Evolutionary conservation across 192 early-diverging fungal genomes (phyloP), one percentile per base, ranked within the genome.

Genomic region (Mortierella antarctica): DNA sequence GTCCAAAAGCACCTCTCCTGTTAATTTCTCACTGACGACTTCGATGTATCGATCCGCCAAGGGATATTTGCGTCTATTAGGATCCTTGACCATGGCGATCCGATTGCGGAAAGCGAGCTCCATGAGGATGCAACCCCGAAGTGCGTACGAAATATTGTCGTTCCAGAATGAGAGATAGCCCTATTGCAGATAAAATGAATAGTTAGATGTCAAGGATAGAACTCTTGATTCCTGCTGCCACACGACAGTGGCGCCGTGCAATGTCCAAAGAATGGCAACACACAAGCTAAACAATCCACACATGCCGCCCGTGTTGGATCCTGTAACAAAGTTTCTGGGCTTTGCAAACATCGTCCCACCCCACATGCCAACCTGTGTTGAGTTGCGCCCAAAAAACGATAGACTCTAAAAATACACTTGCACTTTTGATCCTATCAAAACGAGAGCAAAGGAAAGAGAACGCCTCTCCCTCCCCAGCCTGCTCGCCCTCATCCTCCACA

Each of bases 121-220:
- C 88, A 98, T 96, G 46, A 99, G 86, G 74, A 99, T 99, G 73
- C 93, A 94, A 12, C 96, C 97, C 70, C 97, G 89, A 20, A 99
- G 82, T 7, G 96, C 94, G 84, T 99, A 99, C 40, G 95, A 97
- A 62, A 99, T 95, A 75, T 95, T 96, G 85, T 99, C 97, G 85
- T 99, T 99, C 97, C 97, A 99, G 83, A 99, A 99, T 48, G 96
- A 97, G 44, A 99, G 89, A 73, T 97, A 96, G 6, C 97, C 97
- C 90, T 97, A 86, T n/a, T n/a, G 31, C 31, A 53, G 83, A 71
- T 20, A 39, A 8, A 62, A 10, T 17, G 18, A 39, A 47, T 13
- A 45, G 9, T 39, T 18, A 56, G 54, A 18, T 56, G 5, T 18
- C 54, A 17, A 18, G 12, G 31, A 56, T 23, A 21, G 23, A 11